phyloP scores from a whole-genome alignment of 495 filamentous ascomycete species.

The Aspergillus cavernicola region DNA sequence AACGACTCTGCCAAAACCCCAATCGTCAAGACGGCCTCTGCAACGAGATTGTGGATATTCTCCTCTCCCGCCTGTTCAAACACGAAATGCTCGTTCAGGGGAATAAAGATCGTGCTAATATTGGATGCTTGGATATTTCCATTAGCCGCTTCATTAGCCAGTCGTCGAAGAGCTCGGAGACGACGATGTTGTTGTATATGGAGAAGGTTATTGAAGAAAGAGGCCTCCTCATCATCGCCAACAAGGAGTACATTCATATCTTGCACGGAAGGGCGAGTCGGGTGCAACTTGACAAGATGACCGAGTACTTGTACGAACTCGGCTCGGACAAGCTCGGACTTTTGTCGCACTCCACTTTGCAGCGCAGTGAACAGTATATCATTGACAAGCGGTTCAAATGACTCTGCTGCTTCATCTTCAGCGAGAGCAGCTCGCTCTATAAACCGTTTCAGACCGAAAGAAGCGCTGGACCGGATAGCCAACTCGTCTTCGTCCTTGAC shows the following conservation, averaged over 20 bases:
- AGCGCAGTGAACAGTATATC: slow-evolving; percentile 69
- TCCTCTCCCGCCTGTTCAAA: slow-evolving; percentile 74
- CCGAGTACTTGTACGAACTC: slow-evolving; percentile 78
- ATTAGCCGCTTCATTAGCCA: slow-evolving; percentile 61
- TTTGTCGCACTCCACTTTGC: slow-evolving; percentile 66
- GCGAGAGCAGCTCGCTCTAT: slow-evolving; percentile 53
- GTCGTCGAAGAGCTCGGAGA: slow-evolving; percentile 72
- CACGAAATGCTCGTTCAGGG: slow-evolving; percentile 88
- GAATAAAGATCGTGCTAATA: slow-evolving; percentile 81
- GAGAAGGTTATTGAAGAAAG: slow-evolving; percentile 88
- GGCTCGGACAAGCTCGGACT: slow-evolving; percentile 76
- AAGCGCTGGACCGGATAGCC: slow-evolving; percentile 79
- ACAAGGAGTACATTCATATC: slow-evolving; percentile 75
- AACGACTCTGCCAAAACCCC: slow-evolving; percentile 68
- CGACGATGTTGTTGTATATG: slow-evolving; percentile 89
- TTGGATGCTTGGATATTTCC: slow-evolving; percentile 67
- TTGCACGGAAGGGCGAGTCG: slow-evolving; percentile 60
- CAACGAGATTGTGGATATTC: slow-evolving; percentile 76
- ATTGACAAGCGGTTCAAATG: slow-evolving; percentile 53
- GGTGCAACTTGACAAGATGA: slow-evolving; percentile 67
- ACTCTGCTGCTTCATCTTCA: slow-evolving; percentile 29
- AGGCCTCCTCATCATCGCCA: slow-evolving; percentile 79
- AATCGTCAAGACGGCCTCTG: slow-evolving; percentile 74
- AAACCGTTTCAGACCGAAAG: slow-evolving; percentile 76
- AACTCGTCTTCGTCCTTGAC: slow-evolving; percentile 85